Evolutionary conservation across 805 yeast species (phyloP).

Genomic region (Cyberlindnera saturnus): DNA sequence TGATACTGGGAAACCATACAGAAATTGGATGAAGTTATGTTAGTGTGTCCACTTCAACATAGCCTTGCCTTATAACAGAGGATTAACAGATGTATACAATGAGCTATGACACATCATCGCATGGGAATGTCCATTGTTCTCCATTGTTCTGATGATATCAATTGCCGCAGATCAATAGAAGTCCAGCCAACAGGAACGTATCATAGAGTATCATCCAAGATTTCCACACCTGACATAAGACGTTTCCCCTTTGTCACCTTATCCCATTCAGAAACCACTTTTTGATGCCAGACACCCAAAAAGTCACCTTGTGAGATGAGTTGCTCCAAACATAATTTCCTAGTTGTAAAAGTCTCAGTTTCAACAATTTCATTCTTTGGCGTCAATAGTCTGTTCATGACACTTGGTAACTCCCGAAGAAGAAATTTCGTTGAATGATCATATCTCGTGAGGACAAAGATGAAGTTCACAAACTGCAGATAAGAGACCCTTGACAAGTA

Average conservation of each 20-base stretch:
- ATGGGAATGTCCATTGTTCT: no score
- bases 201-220: constrained; percentile 7
- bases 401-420: constrained; percentile 14
- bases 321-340: constrained; percentile 17
- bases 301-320: constrained; percentile 1
- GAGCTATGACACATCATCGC: no score
- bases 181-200: background rate
- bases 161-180: no score
- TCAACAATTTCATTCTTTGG: constrained; percentile 12
- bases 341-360: constrained; percentile 13
- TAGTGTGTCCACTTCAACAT: no score
- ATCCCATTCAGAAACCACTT: constrained; percentile 10
- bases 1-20: no score
- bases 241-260: constrained; percentile 9
- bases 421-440: constrained; percentile 11
- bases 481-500: constrained; percentile 9
- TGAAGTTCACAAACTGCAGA: constrained; percentile 16
- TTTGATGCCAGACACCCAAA: constrained; percentile 17
- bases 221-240: constrained; percentile 8
- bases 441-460: constrained; percentile 5
- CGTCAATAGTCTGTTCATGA: constrained; percentile 12
- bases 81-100: no score
- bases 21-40: no score
- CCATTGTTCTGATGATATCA: no score
- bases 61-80: no score